These are phyloP conservation scores for Leucosporidium creatinivorum DNA, from an alignment of 768 basidiomycete genomes.

Conservation along the genomic window DNA sequence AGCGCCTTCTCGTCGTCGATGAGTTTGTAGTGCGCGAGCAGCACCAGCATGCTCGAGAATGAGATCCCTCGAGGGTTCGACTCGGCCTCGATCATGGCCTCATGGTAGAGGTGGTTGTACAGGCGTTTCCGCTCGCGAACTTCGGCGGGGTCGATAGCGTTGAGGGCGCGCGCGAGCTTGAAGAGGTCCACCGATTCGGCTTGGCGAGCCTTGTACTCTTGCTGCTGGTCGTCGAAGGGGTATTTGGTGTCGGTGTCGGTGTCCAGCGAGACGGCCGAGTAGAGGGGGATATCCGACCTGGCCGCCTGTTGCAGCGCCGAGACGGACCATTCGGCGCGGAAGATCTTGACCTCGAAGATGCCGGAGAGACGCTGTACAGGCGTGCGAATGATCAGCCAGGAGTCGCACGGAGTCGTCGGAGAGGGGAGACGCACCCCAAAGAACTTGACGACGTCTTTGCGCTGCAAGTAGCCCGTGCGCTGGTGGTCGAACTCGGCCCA, in stretches of 20 bases:
- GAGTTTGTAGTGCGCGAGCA: slow-evolving; percentile 84
- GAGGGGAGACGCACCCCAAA: slow-evolving; percentile 55
- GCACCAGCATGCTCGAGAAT: slow-evolving; percentile 77
- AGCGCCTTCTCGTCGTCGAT: slow-evolving; percentile 83
- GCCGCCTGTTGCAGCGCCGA: slow-evolving; percentile 46
- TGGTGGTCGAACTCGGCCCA: slow-evolving; percentile 80
- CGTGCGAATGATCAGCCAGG: no score
- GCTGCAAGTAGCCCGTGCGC: slow-evolving; percentile 69
- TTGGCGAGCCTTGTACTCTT: neutral
- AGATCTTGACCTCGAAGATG: slow-evolving; percentile 80
- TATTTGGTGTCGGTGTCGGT: neutral
- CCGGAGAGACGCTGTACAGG: slow-evolving; percentile 63
- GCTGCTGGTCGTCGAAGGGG: no score
- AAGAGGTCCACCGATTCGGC: slow-evolving; percentile 50
- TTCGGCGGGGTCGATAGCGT: slow-evolving; percentile 56
- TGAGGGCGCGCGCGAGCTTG: slow-evolving; percentile 55
- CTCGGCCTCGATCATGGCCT: slow-evolving; percentile 59
- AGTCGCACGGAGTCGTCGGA: no score
- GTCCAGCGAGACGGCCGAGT: neutral
- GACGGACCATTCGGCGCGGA: slow-evolving; percentile 62
- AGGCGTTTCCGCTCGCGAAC: slow-evolving; percentile 61
- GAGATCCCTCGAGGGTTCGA: slow-evolving; percentile 72
- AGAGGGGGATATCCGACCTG: slow-evolving; percentile 40
- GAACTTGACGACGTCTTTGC: slow-evolving; percentile 64
- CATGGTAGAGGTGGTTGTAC: slow-evolving; percentile 74